Base-by-base conservation (phyloP, 345 rosid species). In the Populus euphratica region DNA sequence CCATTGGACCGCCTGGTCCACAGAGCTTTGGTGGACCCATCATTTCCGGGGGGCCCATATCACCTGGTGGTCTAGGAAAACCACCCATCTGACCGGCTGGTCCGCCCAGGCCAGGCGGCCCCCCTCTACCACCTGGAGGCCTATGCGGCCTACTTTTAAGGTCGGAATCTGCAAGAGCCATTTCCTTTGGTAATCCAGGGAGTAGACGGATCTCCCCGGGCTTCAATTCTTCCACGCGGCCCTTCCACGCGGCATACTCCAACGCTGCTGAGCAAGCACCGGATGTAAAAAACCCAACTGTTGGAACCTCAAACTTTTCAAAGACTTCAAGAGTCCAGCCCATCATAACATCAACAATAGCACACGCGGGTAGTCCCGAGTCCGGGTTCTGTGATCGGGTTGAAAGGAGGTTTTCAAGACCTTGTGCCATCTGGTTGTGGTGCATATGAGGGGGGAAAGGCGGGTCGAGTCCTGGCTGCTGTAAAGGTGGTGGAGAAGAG, bases 321-420 rank as follows among this genome's bases (percentile, higher is more conserved):
- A 84, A 77, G 6, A 68, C 21, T 1, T 74, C 78, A 49, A 0
- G 13, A 23, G 79, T 31, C 85, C 86, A 84, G n/a, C 73, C 67
- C 83, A 86, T 76, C 81, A 84, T 84, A 69, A 86, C 80, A 75
- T 86, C 89, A 27, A 86, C 72, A 38, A 86, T 6, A 4, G 83
- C 89, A 54, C 83, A 86, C 65, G 66, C 25, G 31, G 77, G 76
- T 21, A 52, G 49, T 0, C 39, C 29, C n/a, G 70, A 54, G 66
- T 21, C 73, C 9, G 14, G 59, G n/a, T 47, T 52, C 36, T 8
- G 43, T 36, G 76, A 68, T 14, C 78, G 77, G 66, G 66, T 23
- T 1, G 81, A 65, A 1, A 85, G 47, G 67, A 76, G 86, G 59
- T 69, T 67, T 1, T 44, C 54, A 41, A 86, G 83, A 36, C 49